These are phyloP conservation scores for Scheffersomyces segobiensis DNA, from an alignment of 1,139 yeast genomes.

Conservation along the genomic window DNA sequence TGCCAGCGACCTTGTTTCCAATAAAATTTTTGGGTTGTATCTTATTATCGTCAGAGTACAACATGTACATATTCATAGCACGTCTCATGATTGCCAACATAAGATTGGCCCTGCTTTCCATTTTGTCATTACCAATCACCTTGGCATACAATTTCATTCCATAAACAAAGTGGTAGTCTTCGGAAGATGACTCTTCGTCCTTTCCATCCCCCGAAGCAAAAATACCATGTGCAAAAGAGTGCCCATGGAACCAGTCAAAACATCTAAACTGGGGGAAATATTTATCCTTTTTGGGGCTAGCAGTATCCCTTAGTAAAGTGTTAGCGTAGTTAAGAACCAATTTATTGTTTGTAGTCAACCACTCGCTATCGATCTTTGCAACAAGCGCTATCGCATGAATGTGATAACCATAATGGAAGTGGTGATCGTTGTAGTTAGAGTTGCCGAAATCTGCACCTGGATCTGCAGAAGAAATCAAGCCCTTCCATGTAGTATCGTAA, in stretches of 20 bases:
- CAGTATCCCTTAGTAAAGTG: slow-evolving; percentile 41
- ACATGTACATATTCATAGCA: slow-evolving; percentile 46
- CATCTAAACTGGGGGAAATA: slow-evolving; percentile 43
- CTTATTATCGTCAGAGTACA: slow-evolving; percentile 38
- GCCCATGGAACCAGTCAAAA: slow-evolving; percentile 51
- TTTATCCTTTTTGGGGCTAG: slow-evolving; percentile 38
- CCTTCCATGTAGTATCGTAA: slow-evolving; percentile 72
- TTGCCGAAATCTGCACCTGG: slow-evolving; percentile 75
- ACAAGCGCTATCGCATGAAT: slow-evolving; percentile 71
- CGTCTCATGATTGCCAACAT: slow-evolving; percentile 45
- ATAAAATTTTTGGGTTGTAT: slow-evolving; percentile 40
- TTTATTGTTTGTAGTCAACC: slow-evolving; percentile 30
- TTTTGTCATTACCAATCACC: slow-evolving; percentile 29
- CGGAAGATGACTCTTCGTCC: slow-evolving; percentile 48
- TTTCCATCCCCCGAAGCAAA: slow-evolving; percentile 48
- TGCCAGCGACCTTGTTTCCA: slow-evolving; percentile 45
- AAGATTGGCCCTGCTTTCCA: slow-evolving; percentile 42
- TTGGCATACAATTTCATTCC: slow-evolving; percentile 43
- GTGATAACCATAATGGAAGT: slow-evolving; percentile 80
- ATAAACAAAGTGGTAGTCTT: slow-evolving; percentile 47
- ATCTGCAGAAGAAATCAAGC: slow-evolving; percentile 69
- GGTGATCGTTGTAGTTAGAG: slow-evolving; percentile 77
- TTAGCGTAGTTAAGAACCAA: slow-evolving; percentile 32
- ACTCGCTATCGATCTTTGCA: slow-evolving; percentile 51
- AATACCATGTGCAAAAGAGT: slow-evolving; percentile 49